These are phyloP conservation scores for Acacia concinna DNA, from an alignment of 331 rosid species.

Conservation along the genomic window DNA sequence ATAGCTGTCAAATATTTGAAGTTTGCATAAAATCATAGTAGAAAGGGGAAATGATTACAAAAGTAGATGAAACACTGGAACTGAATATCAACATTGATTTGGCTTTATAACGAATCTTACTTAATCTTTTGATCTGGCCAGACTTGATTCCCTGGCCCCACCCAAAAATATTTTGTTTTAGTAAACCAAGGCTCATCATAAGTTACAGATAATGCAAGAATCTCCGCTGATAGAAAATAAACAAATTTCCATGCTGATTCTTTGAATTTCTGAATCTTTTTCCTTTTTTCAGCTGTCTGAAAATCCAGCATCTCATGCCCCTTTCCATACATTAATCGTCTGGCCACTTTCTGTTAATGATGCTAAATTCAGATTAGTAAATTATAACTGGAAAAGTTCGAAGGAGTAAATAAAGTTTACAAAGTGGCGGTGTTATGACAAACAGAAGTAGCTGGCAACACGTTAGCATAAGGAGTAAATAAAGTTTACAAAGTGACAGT, in stretches of 20 bases:
- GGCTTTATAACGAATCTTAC: slow-evolving; percentile 49
- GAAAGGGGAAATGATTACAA: slow-evolving; percentile 19
- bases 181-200: slow-evolving; percentile 90
- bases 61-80: slow-evolving; percentile 14
- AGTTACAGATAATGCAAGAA: slow-evolving; percentile 70
- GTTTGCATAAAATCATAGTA: slow-evolving; percentile 6
- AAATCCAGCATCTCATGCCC: slow-evolving; percentile 48
- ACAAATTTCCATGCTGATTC: slow-evolving; percentile 94
- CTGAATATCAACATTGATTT: slow-evolving; percentile 25
- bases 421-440: not conserved
- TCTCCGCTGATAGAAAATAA: slow-evolving; percentile 84
- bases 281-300: slow-evolving; percentile 47
- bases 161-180: slow-evolving; percentile 74
- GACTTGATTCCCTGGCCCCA: slow-evolving; percentile 85
- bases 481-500: not conserved
- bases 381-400: slow-evolving; percentile 24
- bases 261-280: slow-evolving; percentile 80
- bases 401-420: not conserved
- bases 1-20: slow-evolving; percentile 23
- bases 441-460: not conserved
- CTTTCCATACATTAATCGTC: slow-evolving; percentile 68
- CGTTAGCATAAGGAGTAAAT: not conserved
- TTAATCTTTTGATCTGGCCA: slow-evolving; percentile 97
- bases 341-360: slow-evolving; percentile 65
- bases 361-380: slow-evolving; percentile 34